Evolutionary conservation across 2,329 filamentous ascomycete genomes (phyloP).

Genomic region (Basipetospora chlamydospora): DNA sequence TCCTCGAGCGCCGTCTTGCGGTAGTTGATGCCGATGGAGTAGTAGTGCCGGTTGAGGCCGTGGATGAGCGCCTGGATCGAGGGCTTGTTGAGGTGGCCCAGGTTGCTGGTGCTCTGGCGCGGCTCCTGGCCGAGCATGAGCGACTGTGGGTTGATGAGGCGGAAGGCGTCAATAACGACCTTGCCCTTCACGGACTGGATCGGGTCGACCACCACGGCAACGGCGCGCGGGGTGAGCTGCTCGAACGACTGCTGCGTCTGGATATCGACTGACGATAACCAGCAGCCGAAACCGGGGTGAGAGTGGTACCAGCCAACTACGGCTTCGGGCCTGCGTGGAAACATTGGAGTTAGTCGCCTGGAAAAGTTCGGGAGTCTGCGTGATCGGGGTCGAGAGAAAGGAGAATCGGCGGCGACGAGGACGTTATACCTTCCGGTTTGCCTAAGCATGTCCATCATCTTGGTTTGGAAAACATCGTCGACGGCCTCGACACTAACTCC

Average conservation of each 20-base stretch:
- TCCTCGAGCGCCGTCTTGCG: constrained; percentile 94
- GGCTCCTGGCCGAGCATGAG: constrained; percentile 97
- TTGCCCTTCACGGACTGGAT: constrained; percentile 99
- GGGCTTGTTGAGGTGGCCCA: constrained; percentile 96
- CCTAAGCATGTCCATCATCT: constrained; percentile 99
- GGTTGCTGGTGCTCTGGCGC: constrained; percentile 90
- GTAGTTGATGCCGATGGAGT: constrained; percentile 97
- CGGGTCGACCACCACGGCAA: constrained; percentile 94
- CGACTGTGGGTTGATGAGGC: constrained; percentile 93
- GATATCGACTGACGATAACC: constrained; percentile 97
- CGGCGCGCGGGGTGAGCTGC: constrained; percentile 88
- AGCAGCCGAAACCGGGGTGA: constrained; percentile 97
- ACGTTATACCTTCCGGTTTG: constrained; percentile 76
- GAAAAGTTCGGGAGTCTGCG: too few relatives aligned
- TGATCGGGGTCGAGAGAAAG: too few relatives aligned
- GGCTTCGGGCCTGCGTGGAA: constrained; percentile 60
- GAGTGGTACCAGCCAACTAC: constrained; percentile 99
- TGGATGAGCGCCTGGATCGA: constrained; percentile 99
- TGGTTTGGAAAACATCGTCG: constrained; percentile 96
- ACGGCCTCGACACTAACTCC: constrained; percentile 97
- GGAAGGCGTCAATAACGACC: constrained; percentile 97
- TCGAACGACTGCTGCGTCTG: constrained; percentile 99
- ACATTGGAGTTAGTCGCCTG: too few relatives aligned
- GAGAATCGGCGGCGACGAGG: not conserved
- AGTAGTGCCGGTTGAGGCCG: constrained; percentile 96